phyloP scores from a whole-genome alignment of 345 rosid species.

The Ceriops zippeliana region DNA sequence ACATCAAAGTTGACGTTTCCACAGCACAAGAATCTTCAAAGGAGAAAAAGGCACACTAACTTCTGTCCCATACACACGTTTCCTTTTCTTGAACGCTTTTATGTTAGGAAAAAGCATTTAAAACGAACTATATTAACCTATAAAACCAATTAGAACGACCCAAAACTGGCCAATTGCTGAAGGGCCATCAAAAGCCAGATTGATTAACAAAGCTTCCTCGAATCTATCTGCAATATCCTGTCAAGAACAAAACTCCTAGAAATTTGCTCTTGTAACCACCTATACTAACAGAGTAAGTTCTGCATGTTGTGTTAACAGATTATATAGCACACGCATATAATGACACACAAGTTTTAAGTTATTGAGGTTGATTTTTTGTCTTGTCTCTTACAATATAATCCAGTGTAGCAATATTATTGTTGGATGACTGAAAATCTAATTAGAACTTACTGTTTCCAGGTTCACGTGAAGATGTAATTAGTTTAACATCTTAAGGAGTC shows the following conservation, averaged over 20 bases:
- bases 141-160: constrained; percentile 23
- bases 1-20: neutral
- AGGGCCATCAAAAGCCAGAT: constrained; percentile 31
- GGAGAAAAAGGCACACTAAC: constrained; percentile 9
- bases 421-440: neutral
- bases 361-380: constrained; percentile 7
- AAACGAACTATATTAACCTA: constrained; percentile 15
- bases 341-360: constrained; percentile 1
- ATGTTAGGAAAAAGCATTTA: neutral
- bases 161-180: constrained; percentile 1
- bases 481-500: too few relatives aligned
- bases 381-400: neutral
- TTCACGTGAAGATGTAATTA: too few relatives aligned
- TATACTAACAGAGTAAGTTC: neutral
- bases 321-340: neutral
- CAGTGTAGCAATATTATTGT: neutral
- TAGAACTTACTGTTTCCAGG: constrained; percentile 15
- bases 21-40: constrained; percentile 2
- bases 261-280: neutral
- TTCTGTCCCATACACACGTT: neutral
- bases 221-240: constrained; percentile 1
- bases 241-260: too few relatives aligned
- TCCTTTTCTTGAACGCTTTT: neutral
- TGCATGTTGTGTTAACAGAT: neutral
- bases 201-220: constrained; percentile 9